A percentile compares a stretch with the other conserved stretches of the same genome.
Evolutionary conservation across 2,329 filamentous ascomycete species (phyloP).

Genomic region (Beauveria caledonica): DNA sequence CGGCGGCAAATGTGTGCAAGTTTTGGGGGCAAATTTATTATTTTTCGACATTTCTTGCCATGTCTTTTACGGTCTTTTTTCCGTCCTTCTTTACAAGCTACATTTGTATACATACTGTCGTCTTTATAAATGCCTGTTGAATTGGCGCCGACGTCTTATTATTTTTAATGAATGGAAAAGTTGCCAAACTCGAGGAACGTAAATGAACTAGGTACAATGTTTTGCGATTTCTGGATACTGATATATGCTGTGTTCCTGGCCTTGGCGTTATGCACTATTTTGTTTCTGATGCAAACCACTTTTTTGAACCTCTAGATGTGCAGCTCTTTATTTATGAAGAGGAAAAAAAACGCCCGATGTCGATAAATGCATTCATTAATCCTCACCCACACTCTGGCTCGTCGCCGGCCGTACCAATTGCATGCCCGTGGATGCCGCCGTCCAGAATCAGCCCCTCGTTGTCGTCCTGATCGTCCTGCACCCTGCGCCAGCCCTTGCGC

Average conservation of each 20-base stretch:
- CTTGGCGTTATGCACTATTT: no score
- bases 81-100: neutral
- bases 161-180: neutral
- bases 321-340: neutral
- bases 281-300: no score
- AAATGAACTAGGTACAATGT: no score
- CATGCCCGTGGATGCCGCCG: slow-evolving; percentile 42
- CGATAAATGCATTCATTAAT: neutral
- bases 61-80: neutral
- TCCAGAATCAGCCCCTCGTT: slow-evolving; percentile 53
- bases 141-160: neutral
- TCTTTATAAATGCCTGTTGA: neutral
- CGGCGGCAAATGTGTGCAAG: neutral
- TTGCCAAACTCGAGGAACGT: neutral
- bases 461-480: slow-evolving; percentile 51
- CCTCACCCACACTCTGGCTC: slow-evolving; percentile 8
- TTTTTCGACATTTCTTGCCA: neutral
- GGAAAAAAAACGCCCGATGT: neutral
- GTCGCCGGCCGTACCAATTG: slow-evolving; percentile 8
- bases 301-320: no score
- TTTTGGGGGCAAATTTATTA: neutral
- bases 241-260: no score
- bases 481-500: slow-evolving; percentile 46
- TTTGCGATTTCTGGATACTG: no score
- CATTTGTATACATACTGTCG: slow-evolving; percentile 4